Percentiles rank a stretch among this genome's conserved stretches.
Conservation (phyloP, 345 rosid species). For the Corchorus capsularis region DNA sequence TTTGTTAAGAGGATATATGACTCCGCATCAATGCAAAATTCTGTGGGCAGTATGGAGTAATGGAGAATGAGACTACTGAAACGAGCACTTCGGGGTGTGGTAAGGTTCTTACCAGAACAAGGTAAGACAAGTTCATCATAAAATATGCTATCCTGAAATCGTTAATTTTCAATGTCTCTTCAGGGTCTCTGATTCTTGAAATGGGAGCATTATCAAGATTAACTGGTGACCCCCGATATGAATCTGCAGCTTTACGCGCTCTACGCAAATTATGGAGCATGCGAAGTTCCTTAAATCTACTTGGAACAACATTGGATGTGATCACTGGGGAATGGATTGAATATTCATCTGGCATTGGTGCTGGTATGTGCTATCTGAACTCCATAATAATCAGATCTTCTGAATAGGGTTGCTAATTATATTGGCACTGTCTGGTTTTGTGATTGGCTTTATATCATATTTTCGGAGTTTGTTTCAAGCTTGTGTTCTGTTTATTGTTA, state of each 20-base stretch:
- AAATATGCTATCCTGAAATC: conserved; percentile 24
- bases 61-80: conserved; percentile 81
- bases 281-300: conserved; percentile 85
- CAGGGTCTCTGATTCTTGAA: conserved; percentile 95
- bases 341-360: conserved; percentile 92
- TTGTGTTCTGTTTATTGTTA: no score
- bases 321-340: conserved; percentile 87
- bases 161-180: conserved; percentile 21
- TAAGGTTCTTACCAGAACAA: conserved; percentile 37
- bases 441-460: not conserved
- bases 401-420: conserved; percentile 11
- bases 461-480: not conserved
- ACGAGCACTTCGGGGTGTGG: conserved; percentile 99
- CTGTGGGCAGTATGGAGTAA: conserved; percentile 85
- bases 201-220: conserved; percentile 94
- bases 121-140: conserved; percentile 9
- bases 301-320: conserved; percentile 89
- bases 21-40: conserved; percentile 52
- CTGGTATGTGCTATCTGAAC: conserved; percentile 56
- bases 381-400: conserved; percentile 15
- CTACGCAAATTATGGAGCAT: conserved; percentile 93
- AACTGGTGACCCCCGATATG: conserved; percentile 86
- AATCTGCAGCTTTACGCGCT: conserved; percentile 85
- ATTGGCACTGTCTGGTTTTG: not conserved
- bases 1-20: conserved; percentile 52